Base-by-base conservation (phyloP, 2,329 filamentous ascomycete genomes). In the Verticillium zaregamsianum region DNA sequence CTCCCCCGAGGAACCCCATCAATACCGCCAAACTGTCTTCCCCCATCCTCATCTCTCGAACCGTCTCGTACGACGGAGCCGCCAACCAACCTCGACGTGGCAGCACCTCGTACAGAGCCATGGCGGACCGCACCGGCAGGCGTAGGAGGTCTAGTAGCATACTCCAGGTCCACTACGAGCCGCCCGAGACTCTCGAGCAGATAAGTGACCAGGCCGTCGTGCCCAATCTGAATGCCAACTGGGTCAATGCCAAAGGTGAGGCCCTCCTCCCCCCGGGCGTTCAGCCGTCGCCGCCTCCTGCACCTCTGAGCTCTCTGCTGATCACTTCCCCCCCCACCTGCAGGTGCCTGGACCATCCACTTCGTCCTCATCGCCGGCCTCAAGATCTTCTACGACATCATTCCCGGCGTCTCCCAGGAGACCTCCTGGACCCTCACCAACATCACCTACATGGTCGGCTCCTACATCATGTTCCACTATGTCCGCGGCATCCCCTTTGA, bases 381-480 rank as follows among this genome's bases (percentile, higher is more conserved):
- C 74, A 99, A 99, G 81, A 94, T 99, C 73, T 86, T 99, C 72
- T 99, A 94, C 82, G 93, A 97, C 77, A 94, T 97, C 72, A 90
- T 99, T 65, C 95, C 95, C 20, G 93, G 93, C 68, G 91, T 98
- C 69, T 96, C 94, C 37, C 95, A 98, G 79, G 95, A 99, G 80
- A 96, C 93, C 49, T 98, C 94, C 65, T 99, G 95, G 95, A 99
- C 95, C 12, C 82, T 99, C 68, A 97, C 93, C 77, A 99, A 99
- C 79, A 96, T 98, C 77, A 93, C 93, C 59, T 99, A 99, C 84
- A 98, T 98, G 93, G 91, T 95, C 72, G 93, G 93, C 71, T 97
- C 94, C 52, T 99, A 98, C 77, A 87, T 99, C 77, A 99, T 99
- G 95, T 99, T 99, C 79, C 95, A 99, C 79, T 97, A 92, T 83